phyloP scores from a whole-genome alignment of 2,329 filamentous ascomycete genomes.

The Penicillium oxalicum region DNA sequence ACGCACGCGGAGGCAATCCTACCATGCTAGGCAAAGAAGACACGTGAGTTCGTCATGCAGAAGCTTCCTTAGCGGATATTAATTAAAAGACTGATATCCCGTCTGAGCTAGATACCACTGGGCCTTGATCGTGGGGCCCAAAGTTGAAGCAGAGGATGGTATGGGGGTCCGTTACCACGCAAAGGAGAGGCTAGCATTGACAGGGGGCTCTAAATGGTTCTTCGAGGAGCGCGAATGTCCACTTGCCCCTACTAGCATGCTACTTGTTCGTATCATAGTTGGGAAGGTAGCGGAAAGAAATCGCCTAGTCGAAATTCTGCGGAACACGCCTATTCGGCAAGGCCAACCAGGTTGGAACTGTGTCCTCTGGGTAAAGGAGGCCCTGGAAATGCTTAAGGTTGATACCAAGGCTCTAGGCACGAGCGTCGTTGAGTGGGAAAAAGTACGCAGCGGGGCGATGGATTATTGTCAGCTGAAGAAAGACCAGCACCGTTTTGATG shows the following conservation, averaged over 20 bases:
- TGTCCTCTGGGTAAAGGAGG: slow-evolving; percentile 41
- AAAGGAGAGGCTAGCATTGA: slow-evolving; percentile 22
- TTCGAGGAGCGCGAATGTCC: slow-evolving; percentile 24
- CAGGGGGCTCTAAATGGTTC: slow-evolving; percentile 19
- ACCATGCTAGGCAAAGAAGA: slow-evolving; percentile 26
- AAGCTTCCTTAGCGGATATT: background rate
- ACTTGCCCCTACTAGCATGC: slow-evolving; percentile 20
- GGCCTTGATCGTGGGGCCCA: slow-evolving; percentile 36
- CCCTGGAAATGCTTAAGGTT: slow-evolving; percentile 25
- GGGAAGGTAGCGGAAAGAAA: slow-evolving; percentile 30
- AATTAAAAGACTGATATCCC: background rate
- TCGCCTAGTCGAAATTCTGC: slow-evolving; percentile 26
- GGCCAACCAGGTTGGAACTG: slow-evolving; percentile 37
- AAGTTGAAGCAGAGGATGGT: slow-evolving; percentile 20
- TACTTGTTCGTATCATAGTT: slow-evolving; percentile 28
- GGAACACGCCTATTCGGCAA: slow-evolving; percentile 27
- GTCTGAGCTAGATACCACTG: slow-evolving; percentile 31
- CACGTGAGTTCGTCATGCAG: slow-evolving; percentile 13
- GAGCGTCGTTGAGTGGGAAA: slow-evolving; percentile 28
- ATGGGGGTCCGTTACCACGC: slow-evolving; percentile 29
- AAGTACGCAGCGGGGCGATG: slow-evolving; percentile 34
- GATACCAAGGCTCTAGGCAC: slow-evolving; percentile 32
- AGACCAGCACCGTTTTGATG: slow-evolving; percentile 39
- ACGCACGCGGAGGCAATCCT: slow-evolving; percentile 19
- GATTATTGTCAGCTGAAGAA: slow-evolving; percentile 38